Conservation (phyloP, 495 filamentous ascomycete species). For the Neurospora hispaniola region DNA sequence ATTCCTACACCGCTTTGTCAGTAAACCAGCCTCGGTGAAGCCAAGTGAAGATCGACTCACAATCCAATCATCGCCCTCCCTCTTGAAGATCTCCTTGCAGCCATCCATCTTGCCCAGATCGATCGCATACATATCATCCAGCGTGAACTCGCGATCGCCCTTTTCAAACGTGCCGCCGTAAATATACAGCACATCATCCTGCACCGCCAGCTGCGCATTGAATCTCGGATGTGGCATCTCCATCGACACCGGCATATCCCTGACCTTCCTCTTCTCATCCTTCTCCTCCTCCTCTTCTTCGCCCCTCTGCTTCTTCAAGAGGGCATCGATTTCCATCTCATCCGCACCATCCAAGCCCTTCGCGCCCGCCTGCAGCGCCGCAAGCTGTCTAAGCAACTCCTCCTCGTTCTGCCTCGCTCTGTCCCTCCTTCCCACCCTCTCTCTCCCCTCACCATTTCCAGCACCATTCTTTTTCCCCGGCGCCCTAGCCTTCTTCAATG, state of each 20-base stretch:
- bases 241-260: constrained; percentile 49
- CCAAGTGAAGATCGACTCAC: constrained; percentile 28
- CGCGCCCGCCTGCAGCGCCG: constrained; percentile 48
- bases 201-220: constrained; percentile 80
- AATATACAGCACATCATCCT: constrained; percentile 84
- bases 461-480: constrained; percentile 44
- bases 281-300: constrained; percentile 33
- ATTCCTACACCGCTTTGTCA: constrained; percentile 32
- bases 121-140: constrained; percentile 86
- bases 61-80: constrained; percentile 77
- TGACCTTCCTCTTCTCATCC: constrained; percentile 32
- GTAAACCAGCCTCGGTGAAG: background rate
- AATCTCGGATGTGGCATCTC: constrained; percentile 83
- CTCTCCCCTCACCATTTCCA: constrained; percentile 30
- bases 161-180: constrained; percentile 94
- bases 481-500: constrained; percentile 57
- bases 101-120: constrained; percentile 89
- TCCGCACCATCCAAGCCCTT: constrained; percentile 39
- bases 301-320: background rate
- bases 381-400: constrained; percentile 75
- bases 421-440: constrained; percentile 45
- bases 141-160: constrained; percentile 85
- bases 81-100: constrained; percentile 74
- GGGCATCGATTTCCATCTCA: constrained; percentile 42
- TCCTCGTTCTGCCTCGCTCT: constrained; percentile 79